phyloP scores from a whole-genome alignment of 371 early-diverging fungal species.

The Rhizopus delemar region DNA sequence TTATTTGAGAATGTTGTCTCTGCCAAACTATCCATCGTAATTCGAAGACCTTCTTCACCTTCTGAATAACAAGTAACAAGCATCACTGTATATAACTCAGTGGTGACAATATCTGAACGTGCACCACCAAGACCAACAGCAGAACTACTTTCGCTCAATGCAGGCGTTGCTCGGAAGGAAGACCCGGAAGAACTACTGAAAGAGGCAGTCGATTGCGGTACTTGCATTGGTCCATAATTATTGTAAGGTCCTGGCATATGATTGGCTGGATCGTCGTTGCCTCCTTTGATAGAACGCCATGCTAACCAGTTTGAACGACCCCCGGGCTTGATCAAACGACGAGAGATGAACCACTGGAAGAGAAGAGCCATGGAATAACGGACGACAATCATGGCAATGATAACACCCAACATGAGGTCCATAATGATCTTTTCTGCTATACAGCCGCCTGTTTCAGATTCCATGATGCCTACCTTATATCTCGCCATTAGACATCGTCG shows the following conservation, averaged over 20 bases:
- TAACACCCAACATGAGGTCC: conserved; percentile 45
- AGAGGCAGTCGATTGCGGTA: conserved; percentile 22
- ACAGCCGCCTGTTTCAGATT: conserved; percentile 52
- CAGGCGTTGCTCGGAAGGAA: conserved; percentile 51
- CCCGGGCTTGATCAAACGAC: conserved; percentile 46
- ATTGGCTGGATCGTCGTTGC: conserved; percentile 52
- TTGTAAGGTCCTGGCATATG: conserved; percentile 50
- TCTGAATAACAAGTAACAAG: conserved; percentile 81
- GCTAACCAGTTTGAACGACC: conserved; percentile 51
- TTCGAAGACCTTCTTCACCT: conserved; percentile 71
- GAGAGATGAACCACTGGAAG: conserved; percentile 60
- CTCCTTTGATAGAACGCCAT: conserved; percentile 56
- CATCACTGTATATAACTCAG: conserved; percentile 56
- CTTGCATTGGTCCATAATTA: conserved; percentile 38
- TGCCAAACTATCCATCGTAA: conserved; percentile 85
- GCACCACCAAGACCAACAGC: conserved; percentile 22
- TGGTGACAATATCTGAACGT: conserved; percentile 41
- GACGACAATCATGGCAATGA: conserved; percentile 43
- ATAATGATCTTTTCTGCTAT: conserved; percentile 56
- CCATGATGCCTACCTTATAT: conserved; percentile 46
- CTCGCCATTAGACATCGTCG: conserved; percentile 43
- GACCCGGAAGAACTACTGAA: conserved; percentile 15
- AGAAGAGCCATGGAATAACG: conserved; percentile 61
- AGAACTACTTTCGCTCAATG: conserved; percentile 23
- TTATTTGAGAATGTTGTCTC: conserved; percentile 64